These are phyloP conservation scores for Pseudevernia furfuracea DNA, from an alignment of 495 filamentous ascomycete genomes.

Conservation along the genomic window DNA sequence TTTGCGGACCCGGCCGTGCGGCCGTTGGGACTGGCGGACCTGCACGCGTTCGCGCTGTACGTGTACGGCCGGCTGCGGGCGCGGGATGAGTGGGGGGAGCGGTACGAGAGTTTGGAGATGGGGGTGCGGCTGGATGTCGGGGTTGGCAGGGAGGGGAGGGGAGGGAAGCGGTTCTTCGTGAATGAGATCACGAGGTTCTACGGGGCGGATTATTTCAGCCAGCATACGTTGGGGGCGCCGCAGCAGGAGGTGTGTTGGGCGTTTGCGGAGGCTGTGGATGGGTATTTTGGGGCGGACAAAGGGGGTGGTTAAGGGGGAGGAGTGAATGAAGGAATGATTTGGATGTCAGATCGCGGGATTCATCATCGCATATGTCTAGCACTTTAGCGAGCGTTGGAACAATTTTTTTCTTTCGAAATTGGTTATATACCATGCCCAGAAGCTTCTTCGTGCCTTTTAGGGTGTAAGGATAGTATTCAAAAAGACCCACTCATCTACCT, in stretches of 20 bases:
- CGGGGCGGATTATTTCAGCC: neutral
- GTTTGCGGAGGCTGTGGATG: conserved; percentile 2
- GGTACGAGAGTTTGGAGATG: neutral
- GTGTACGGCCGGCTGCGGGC: neutral
- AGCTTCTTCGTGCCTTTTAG: neutral
- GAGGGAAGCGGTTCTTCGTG: neutral
- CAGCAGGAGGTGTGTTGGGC: conserved; percentile 2
- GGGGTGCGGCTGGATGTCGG: neutral
- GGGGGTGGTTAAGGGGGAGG: neutral
- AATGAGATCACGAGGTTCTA: neutral
- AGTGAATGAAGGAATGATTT: neutral
- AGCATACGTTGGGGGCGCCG: neutral
- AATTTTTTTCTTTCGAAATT: no score
- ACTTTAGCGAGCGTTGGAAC: neutral
- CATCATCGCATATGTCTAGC: neutral
- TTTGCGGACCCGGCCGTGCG: neutral
- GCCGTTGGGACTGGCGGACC: neutral
- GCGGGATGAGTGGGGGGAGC: neutral
- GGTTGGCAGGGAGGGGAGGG: neutral
- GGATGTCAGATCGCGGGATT: neutral
- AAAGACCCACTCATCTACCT: neutral
- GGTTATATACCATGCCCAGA: neutral
- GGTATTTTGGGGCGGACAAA: neutral
- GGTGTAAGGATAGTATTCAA: neutral
- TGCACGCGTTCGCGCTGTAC: neutral